phyloP scores from a whole-genome alignment of 345 rosid species.

The Mercurialis annua region DNA sequence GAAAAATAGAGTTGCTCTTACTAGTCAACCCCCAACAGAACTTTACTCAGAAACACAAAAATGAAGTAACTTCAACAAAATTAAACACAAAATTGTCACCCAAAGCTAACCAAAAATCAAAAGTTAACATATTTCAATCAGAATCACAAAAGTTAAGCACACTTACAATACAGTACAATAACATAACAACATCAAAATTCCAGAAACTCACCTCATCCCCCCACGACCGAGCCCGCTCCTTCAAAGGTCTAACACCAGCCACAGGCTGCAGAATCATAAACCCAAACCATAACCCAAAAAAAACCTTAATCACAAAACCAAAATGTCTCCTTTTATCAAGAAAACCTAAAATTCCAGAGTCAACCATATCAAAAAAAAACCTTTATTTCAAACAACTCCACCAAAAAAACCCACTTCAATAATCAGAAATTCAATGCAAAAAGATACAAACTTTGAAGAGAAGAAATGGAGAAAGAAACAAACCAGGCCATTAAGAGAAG shows the following conservation, averaged over 20 bases:
- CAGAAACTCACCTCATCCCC: conserved; percentile 78
- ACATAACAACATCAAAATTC: conserved; percentile 2
- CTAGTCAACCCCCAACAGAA: neutral
- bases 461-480: conserved; percentile 23
- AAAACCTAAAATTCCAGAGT: conserved; percentile 32
- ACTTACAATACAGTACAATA: too few relatives aligned
- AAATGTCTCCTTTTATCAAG: conserved; percentile 23
- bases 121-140: too few relatives aligned
- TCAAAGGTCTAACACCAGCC: conserved; percentile 68
- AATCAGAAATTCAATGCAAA: conserved; percentile 16
- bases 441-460: conserved; percentile 12
- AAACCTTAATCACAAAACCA: conserved; percentile 39
- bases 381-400: conserved; percentile 5
- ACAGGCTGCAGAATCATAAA: conserved; percentile 47
- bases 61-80: neutral
- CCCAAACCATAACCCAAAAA: conserved; percentile 54
- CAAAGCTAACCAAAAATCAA: conserved; percentile 14
- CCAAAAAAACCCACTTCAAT: neutral
- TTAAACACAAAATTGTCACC: neutral
- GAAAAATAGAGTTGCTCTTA: too few relatives aligned
- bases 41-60: neutral
- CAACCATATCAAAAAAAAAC: conserved; percentile 40
- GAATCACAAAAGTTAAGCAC: conserved; percentile 6
- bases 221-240: conserved; percentile 87
- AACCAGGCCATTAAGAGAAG: conserved; percentile 31